Base-by-base conservation (phyloP, 148 eudicot species). In the Cornus florida region DNA sequence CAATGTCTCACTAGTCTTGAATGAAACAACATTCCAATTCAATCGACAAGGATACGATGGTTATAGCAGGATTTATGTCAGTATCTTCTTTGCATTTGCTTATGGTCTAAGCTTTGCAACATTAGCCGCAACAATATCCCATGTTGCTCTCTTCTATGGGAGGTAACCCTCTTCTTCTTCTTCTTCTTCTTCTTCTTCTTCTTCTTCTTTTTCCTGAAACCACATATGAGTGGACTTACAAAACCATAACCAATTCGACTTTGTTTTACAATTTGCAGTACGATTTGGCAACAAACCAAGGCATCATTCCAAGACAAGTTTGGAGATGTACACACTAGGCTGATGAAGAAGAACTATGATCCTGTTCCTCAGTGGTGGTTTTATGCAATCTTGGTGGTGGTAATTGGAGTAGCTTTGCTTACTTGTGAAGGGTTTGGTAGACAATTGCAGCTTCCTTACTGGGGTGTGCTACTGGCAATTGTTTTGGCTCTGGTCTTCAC, bases 291-390 rank as follows among this genome's bases (percentile, higher is more conserved):
- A 48, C 90, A 88, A 62, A 88, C 82, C 24, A 83, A 69, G 74
- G 82, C 84, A 50, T 88, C 87, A 3, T 69, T 82, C 11, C 75
- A 69, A 41, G 76, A 83, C 71, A 85, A 83, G 76, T 80, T 78
- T 35, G 85, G 83, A 10, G 90, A 88, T 80, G 83, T 88, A 10
- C 90, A 88, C 56, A 86, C 90, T 1, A 84, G 87, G 67, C 3
- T 88, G 56, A 88, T 88, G 90, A 83, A 82, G 80, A 86, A 82
- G 33, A 87, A 84, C 84, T 88, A 88, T 67, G 86, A 81, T 3
- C 70, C 77, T 4, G 90, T 88, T 57, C 90, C 90, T 8, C 84
- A 80, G 12, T 88, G 90, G 90, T 88, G 88, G 90, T 88, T 88
- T 59, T 76, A 81, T 69, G 39, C 76, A 3, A 19, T 88, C 35